A percentile compares a stretch with the other conserved stretches of the same genome.
Evolutionary conservation across 306 rosid genomes (phyloP).

Genomic region (Argentina anserina): DNA sequence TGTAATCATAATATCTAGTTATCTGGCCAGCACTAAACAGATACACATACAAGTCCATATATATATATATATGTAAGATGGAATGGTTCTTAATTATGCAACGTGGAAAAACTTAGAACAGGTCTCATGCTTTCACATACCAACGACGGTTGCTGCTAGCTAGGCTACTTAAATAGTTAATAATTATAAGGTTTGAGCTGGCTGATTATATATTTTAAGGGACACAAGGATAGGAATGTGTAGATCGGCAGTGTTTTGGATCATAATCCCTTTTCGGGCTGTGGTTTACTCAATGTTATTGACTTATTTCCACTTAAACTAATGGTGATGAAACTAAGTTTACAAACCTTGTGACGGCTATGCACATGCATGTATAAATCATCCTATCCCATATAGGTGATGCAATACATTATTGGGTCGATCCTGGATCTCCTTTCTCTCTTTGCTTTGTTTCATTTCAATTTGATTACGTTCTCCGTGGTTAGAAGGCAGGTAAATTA

Average conservation of each 20-base stretch:
- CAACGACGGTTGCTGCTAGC: background rate
- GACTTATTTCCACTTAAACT: background rate
- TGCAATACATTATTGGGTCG: background rate
- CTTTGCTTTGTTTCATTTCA: no score
- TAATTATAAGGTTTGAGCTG: background rate
- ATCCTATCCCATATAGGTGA: background rate
- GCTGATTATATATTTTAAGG: background rate
- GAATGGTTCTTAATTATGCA: constrained; percentile 16
- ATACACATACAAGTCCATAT: no score
- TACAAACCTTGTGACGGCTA: constrained; percentile 6
- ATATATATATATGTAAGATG: background rate
- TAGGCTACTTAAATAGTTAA: background rate
- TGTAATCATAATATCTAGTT: background rate
- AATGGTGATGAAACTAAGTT: background rate
- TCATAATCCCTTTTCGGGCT: background rate
- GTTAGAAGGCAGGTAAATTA: no score
- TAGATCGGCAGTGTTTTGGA: background rate
- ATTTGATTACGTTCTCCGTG: no score
- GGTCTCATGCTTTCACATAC: background rate
- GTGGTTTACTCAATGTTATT: background rate
- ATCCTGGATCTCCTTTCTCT: no score
- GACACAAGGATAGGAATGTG: background rate
- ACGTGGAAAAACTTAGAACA: constrained; percentile 9
- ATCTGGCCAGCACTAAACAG: constrained; percentile 8
- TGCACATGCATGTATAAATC: constrained; percentile 15